phyloP scores from a whole-genome alignment of 192 early-diverging fungal species.

The Entomortierella parvispora region DNA sequence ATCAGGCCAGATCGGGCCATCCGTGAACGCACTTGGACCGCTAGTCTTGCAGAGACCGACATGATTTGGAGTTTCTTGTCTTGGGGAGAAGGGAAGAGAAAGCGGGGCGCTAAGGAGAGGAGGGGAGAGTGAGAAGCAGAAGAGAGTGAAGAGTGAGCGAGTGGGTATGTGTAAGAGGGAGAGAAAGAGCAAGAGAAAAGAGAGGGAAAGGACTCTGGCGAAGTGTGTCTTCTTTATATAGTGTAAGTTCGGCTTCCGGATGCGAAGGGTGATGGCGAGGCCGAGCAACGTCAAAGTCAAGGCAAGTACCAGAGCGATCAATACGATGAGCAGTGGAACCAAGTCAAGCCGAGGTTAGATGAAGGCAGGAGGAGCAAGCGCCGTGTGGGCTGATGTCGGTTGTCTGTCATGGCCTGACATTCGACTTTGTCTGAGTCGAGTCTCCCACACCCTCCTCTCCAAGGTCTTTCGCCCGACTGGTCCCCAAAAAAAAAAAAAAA shows the following conservation, averaged over 20 bases:
- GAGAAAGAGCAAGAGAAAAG: slow-evolving; percentile 3
- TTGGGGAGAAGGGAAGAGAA: not conserved
- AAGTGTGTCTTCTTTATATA: slow-evolving; percentile 11
- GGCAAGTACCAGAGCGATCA: no score
- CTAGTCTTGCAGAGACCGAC: slow-evolving; percentile 31
- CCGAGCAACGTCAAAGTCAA: no score
- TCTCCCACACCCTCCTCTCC: no score
- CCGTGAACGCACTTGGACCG: slow-evolving; percentile 8
- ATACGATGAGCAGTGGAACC: no score
- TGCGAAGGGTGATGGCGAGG: no score
- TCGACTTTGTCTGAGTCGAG: not conserved
- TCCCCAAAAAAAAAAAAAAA: no score
- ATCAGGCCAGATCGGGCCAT: no score
- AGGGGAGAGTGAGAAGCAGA: slow-evolving; percentile 1
- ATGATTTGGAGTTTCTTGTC: slow-evolving; percentile 28
- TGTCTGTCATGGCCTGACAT: not conserved
- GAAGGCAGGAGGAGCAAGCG: no score
- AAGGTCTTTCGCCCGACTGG: not conserved
- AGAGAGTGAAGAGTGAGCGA: slow-evolving; percentile 5
- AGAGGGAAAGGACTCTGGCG: not conserved
- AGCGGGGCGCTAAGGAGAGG: not conserved
- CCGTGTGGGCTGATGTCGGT: no score
- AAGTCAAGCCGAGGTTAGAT: no score
- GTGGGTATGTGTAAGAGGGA: not conserved
- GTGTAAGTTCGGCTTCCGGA: no score